Conservation (phyloP, 352 stramenopile genomes). For the Pythium dissotocum region DNA sequence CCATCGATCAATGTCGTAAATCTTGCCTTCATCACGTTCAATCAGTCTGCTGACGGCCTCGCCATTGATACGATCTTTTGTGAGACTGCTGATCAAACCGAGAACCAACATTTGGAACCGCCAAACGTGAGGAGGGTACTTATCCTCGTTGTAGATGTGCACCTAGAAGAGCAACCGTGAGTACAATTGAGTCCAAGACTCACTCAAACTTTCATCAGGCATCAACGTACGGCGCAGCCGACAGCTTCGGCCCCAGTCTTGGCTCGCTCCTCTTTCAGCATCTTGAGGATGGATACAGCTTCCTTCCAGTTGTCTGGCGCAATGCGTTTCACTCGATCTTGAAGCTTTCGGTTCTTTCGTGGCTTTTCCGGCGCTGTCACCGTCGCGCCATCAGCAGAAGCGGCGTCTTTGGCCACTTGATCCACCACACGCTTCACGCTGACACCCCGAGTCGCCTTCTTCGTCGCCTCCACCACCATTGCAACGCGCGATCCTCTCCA, state of each 20-base stretch:
- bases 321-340: neutral
- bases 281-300: neutral
- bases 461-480: neutral
- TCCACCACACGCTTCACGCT: neutral
- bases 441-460: too few species aligned
- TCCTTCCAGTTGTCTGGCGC: neutral
- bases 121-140: neutral
- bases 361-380: neutral
- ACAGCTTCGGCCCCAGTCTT: neutral
- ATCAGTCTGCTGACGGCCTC: neutral
- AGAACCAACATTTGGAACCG: neutral
- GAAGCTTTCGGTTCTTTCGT: neutral
- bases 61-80: neutral
- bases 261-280: neutral
- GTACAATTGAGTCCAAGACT: neutral
- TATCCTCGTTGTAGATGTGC: neutral
- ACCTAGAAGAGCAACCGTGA: neutral
- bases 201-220: neutral
- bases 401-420: neutral
- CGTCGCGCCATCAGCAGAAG: neutral
- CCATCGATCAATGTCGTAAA: too few species aligned
- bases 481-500: neutral
- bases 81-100: neutral
- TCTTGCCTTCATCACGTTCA: neutral
- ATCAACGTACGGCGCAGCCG: neutral